Conservation (phyloP, 495 filamentous ascomycete genomes). For the Aspergillus saccharolyticus region DNA sequence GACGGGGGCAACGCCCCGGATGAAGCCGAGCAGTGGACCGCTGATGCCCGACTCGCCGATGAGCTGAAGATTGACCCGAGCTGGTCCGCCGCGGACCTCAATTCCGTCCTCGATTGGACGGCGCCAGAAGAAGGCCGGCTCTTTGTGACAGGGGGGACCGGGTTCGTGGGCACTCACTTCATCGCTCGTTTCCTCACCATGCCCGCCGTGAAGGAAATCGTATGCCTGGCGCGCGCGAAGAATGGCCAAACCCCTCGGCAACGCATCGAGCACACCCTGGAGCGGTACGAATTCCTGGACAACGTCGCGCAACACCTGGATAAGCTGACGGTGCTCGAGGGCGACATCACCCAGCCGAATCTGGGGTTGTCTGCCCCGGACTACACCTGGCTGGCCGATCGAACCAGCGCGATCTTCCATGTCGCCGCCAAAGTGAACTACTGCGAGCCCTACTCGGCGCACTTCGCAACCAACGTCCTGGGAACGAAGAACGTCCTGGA, state of each 20-base stretch:
- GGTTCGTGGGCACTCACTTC: conserved; percentile 8
- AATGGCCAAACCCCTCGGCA: background rate
- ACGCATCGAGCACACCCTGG: conserved; percentile 1
- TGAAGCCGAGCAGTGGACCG: background rate
- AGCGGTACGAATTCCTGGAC: conserved; percentile 10
- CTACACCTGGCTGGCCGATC: conserved; percentile 7
- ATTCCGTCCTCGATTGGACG: background rate
- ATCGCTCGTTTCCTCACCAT: background rate
- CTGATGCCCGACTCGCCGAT: background rate
- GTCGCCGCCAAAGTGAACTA: conserved; percentile 19
- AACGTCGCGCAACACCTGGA: background rate
- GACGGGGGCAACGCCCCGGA: conserved; percentile 6
- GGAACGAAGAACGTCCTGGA: conserved; percentile 16
- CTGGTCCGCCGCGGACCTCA: background rate
- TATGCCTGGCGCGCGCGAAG: conserved; percentile 11
- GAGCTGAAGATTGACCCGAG: conserved; percentile 1
- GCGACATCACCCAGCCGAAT: conserved; percentile 5
- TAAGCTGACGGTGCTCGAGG: conserved; percentile 14
- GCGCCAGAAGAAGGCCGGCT: conserved; percentile 3
- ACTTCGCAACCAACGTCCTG: conserved; percentile 14
- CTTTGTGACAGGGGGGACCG: conserved; percentile 12
- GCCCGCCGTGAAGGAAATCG: conserved; percentile 11
- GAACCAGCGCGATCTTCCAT: conserved; percentile 17
- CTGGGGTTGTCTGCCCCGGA: conserved; percentile 3
- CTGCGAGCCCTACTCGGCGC: conserved; percentile 15